These are phyloP conservation scores for Dunaliella salina DNA, from an alignment of 163 green algal species.

Conservation along the genomic window DNA sequence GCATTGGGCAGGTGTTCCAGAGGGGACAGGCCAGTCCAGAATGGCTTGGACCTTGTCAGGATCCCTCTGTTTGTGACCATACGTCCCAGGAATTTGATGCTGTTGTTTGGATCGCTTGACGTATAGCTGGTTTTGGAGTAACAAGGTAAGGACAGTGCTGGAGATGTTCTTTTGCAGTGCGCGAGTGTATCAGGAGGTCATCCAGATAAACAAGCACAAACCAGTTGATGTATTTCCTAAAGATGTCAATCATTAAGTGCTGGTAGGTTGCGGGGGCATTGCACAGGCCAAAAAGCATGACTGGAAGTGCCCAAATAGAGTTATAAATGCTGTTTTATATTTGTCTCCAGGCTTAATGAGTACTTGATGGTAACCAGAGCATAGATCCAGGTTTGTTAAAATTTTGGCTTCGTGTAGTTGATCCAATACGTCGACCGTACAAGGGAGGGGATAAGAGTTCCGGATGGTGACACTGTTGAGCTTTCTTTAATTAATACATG, in stretches of 20 bases:
- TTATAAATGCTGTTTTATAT: conserved; percentile 62
- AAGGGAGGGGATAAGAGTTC: conserved; percentile 53
- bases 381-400: conserved; percentile 58
- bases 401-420: conserved; percentile 43
- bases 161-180: conserved; percentile 37
- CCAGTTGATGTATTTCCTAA: neutral
- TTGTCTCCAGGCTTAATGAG: conserved; percentile 38
- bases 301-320: conserved; percentile 52
- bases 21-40: too few species aligned
- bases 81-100: conserved; percentile 44
- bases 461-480: conserved; percentile 62
- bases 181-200: conserved; percentile 34
- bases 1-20: conserved; percentile 24
- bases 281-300: conserved; percentile 43
- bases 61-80: conserved; percentile 32
- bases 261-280: neutral
- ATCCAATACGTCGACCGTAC: conserved; percentile 67
- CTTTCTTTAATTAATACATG: conserved; percentile 58
- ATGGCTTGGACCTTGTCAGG: conserved; percentile 37
- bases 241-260: neutral
- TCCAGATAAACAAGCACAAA: neutral
- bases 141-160: conserved; percentile 27
- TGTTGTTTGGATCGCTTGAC: conserved; percentile 33
- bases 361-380: conserved; percentile 60
- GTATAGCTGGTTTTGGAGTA: conserved; percentile 41